Evolutionary conservation across 768 basidiomycete species (phyloP), one percentile per base, ranked within the genome.

Genomic region (Fomitopsis serialis): DNA sequence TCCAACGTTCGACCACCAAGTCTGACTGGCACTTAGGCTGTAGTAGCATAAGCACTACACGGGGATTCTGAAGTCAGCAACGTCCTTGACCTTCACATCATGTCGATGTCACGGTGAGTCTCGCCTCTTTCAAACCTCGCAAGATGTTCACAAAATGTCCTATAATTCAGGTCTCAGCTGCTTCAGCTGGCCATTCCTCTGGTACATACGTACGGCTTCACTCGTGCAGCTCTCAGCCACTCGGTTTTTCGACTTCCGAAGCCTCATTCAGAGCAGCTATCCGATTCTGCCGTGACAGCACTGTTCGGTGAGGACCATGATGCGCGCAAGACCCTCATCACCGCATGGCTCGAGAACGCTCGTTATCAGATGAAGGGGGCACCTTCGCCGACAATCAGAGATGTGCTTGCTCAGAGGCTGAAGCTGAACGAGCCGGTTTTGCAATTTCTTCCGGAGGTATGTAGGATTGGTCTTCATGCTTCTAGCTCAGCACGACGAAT

Each of bases 321-420:
- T 27, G 87, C 90, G 1, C 73, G 84, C 13, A 74, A 76, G 50
- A 78, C 78, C 3, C 73, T 93, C 25, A 76, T 91, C 42, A 67
- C 74, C n/a, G 85, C 84, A 0, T 93, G 90, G 89, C 63, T 92
- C 34, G 78, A 84, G 19, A 80, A 84, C 54, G 89, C 85, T 1
- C 63, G 82, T 13, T 58, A 59, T 17, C 68, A 74, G 37, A 91
- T 92, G 74, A 66, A 48, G 49, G 42, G 59, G 35, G 52, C 55
- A 10, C 48, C 57, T 2, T 37, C 45, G 13, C 62, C 68, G 13
- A 73, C 70, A 2, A 58, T 89, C 47, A 73, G 72, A 23, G 76
- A 80, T 19, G 76, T 82, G 12, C 70, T 92, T 11, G 72, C 71
- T 32, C 66, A 76, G 25, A 73, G 90, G 12, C 66, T 92, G 56